phyloP scores from a whole-genome alignment of 169 alveolate genomes.

The Eimeria sp. region DNA sequence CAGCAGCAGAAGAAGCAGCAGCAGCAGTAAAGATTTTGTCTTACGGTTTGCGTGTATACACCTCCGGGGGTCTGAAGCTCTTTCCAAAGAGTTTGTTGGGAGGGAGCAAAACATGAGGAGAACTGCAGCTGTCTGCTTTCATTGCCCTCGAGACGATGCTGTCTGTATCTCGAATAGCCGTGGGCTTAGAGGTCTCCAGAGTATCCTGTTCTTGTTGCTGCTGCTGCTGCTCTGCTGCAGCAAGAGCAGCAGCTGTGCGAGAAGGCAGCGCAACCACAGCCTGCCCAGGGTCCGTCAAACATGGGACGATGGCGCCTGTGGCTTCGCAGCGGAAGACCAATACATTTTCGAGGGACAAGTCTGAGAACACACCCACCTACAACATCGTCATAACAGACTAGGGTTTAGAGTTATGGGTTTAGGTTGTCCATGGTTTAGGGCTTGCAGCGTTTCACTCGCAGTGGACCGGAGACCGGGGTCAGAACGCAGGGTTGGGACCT shows the following conservation, averaged over 20 bases:
- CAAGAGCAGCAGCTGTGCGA: conserved; percentile 5
- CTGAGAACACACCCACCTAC: too few relatives aligned
- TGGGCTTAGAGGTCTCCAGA: too few relatives aligned
- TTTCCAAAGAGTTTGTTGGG: conserved; percentile 87
- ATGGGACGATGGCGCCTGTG: conserved; percentile 86
- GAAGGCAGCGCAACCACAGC: conserved; percentile 85
- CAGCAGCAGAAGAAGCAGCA: not conserved
- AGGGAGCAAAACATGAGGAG: conserved; percentile 13
- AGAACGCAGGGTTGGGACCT: too few relatives aligned
- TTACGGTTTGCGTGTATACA: conserved; percentile 78
- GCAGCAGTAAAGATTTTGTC: not conserved
- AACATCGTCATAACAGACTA: not conserved
- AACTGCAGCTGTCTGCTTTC: too few relatives aligned
- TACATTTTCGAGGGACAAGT: conserved; percentile 85
- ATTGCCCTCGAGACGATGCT: too few relatives aligned
- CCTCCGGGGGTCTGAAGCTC: conserved; percentile 91
- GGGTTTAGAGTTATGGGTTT: not conserved
- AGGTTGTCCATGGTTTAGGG: too few relatives aligned
- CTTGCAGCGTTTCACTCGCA: too few relatives aligned
- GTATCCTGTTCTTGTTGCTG: not conserved
- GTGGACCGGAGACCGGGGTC: too few relatives aligned
- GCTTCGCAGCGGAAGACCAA: conserved; percentile 87
- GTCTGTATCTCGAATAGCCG: too few relatives aligned
- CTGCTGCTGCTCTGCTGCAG: not conserved
- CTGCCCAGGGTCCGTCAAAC: conserved; percentile 90